phyloP scores from a whole-genome alignment of 148 eudicot genomes.

The Diospyros lotus region DNA sequence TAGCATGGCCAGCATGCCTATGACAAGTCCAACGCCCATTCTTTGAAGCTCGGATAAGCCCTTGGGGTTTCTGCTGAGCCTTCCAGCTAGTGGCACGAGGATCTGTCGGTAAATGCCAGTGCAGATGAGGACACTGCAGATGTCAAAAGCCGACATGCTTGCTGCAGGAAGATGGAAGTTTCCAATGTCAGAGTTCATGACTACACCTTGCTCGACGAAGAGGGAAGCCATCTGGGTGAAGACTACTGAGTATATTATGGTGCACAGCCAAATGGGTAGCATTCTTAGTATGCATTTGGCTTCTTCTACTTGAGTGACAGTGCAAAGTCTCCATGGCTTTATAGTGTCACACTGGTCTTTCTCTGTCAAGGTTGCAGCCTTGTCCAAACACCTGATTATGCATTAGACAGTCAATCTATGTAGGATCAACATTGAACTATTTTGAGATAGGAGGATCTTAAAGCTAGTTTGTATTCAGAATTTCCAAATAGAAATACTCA shows the following conservation, averaged over 20 bases:
- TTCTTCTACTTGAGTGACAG: conserved; percentile 88
- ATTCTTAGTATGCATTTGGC: conserved; percentile 77
- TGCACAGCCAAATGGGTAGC: conserved; percentile 89
- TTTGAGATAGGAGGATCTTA: background rate
- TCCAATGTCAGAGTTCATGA: conserved; percentile 55
- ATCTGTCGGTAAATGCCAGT: conserved; percentile 60
- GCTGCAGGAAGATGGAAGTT: conserved; percentile 69
- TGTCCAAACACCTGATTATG: conserved; percentile 59
- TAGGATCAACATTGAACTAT: background rate
- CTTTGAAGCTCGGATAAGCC: conserved; percentile 88
- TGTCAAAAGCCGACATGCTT: conserved; percentile 81
- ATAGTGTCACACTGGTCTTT: conserved; percentile 27
- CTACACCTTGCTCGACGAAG: conserved; percentile 91
- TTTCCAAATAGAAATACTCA: conserved; percentile 17
- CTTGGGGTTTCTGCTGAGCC: conserved; percentile 51
- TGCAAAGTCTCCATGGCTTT: conserved; percentile 79
- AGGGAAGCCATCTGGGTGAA: conserved; percentile 98
- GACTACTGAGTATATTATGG: conserved; percentile 80
- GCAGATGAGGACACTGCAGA: conserved; percentile 65
- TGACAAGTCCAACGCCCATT: conserved; percentile 76
- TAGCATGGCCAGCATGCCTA: conserved; percentile 68
- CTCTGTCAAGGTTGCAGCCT: conserved; percentile 65
- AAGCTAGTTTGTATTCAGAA: background rate
- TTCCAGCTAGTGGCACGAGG: conserved; percentile 54
- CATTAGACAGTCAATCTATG: too few relatives aligned